phyloP scores from a whole-genome alignment of 2,329 filamentous ascomycete genomes.

The Trematosphaeria pertusa region DNA sequence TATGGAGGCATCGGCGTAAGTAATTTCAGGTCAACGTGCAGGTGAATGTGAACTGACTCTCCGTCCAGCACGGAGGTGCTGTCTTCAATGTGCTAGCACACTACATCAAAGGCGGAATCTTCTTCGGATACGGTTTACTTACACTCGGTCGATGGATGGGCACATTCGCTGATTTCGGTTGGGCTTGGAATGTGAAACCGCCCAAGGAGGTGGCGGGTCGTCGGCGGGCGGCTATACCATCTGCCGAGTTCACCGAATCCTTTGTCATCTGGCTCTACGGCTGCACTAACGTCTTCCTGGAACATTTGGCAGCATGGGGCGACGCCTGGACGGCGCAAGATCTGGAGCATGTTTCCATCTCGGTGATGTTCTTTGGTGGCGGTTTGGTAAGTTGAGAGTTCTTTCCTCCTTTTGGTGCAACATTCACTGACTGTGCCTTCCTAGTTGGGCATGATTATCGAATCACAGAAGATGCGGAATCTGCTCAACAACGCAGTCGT shows the following conservation, averaged over 20 bases:
- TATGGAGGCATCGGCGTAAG: constrained; percentile 86
- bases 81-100: constrained; percentile 90
- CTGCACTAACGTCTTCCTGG: constrained; percentile 87
- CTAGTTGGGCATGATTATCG: constrained; percentile 80
- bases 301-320: constrained; percentile 80
- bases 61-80: constrained; percentile 65
- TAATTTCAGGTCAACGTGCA: constrained; percentile 22
- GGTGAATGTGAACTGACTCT: constrained; percentile 12
- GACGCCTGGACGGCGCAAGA: constrained; percentile 77
- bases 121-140: constrained; percentile 90
- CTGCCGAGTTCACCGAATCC: constrained; percentile 89
- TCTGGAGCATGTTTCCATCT: constrained; percentile 91
- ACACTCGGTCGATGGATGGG: constrained; percentile 90
- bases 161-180: constrained; percentile 87
- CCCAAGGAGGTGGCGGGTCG: constrained; percentile 61
- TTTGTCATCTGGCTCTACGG: constrained; percentile 91
- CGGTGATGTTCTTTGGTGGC: constrained; percentile 90
- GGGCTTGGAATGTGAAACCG: constrained; percentile 93
- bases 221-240: constrained; percentile 69
- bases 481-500: constrained; percentile 64
- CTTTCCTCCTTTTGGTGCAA: constrained; percentile 13
- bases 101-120: constrained; percentile 92
- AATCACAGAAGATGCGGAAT: constrained; percentile 70
- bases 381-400: constrained; percentile 70
- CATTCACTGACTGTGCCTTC: constrained; percentile 32